Conservation (phyloP, 2,329 filamentous ascomycete species). For the Aspergillus puulaauensis region DNA sequence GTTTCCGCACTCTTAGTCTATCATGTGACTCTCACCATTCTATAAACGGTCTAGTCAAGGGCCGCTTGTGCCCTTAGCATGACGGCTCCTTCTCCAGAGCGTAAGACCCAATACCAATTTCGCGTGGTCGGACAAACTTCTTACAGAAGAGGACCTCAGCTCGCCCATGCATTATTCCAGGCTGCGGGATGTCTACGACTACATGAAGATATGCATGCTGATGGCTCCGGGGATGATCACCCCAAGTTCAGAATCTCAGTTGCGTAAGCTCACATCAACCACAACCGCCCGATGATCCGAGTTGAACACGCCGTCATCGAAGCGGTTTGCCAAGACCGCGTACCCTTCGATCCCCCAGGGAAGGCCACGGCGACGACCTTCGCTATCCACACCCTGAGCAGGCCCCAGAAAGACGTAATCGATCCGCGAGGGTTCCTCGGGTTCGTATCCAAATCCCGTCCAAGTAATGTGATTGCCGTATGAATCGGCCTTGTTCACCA, state of each 20-base stretch:
- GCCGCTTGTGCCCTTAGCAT: slow-evolving; percentile 2
- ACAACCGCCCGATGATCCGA: slow-evolving; percentile 61
- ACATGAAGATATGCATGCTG: neutral
- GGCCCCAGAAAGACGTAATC: slow-evolving; percentile 54
- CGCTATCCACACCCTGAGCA: slow-evolving; percentile 2
- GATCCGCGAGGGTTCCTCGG: slow-evolving; percentile 44
- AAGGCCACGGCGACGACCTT: slow-evolving; percentile 8
- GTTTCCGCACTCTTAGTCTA: neutral
- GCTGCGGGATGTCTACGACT: neutral
- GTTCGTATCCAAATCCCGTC: slow-evolving; percentile 52
- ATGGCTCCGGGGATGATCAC: neutral
- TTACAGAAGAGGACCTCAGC: neutral
- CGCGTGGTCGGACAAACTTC: neutral
- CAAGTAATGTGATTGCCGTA: slow-evolving; percentile 56
- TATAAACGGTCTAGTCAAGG: neutral
- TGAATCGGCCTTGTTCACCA: slow-evolving; percentile 33
- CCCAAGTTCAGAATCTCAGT: neutral
- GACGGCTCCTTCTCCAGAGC: neutral
- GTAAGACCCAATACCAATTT: neutral
- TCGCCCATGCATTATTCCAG: neutral
- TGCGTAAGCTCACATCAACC: slow-evolving; percentile 44
- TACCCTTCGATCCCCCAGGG: slow-evolving; percentile 49
- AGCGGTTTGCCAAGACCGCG: slow-evolving; percentile 53
- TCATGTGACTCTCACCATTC: slow-evolving; percentile 14
- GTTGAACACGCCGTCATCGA: slow-evolving; percentile 55